Evolutionary conservation across 371 early-diverging fungal genomes (phyloP), one percentile per base, ranked within the genome.

Genomic region (Mucor ambiguus): DNA sequence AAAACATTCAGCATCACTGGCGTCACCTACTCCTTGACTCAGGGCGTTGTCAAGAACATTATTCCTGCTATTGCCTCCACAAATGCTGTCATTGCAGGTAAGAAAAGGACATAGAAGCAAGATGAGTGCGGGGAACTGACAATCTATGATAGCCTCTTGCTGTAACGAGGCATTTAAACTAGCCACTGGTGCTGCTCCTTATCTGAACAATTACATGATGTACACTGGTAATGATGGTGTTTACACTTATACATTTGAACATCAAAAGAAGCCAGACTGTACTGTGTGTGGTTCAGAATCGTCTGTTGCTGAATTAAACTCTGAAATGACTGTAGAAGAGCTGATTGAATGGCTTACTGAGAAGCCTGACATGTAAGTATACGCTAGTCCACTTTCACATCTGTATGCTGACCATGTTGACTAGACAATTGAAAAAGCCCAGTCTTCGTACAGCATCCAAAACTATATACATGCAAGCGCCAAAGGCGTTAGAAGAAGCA

Each of bases 31-130:
- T 87, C 93, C n/a, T 84, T 98, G 58, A 93, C 96, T 0, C 95
- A 95, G 73, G 98, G 97, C 12, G 98, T 98, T 18, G 99, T 99
- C 7, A 87, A 87, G 56, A 97, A 96, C 75, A 99, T 99, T 65
- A 99, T 99, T 67, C 99, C 99, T 1, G 99, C 99, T 12, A 98
- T 99, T 68, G 99, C 99, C 28, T 99, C 99, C 0, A 99, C 99
- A 5, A 99, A 99, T 68, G 99, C 99, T 18, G 91, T 99, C 41
- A 90, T 99, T 57, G 97, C 99, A 30, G 99, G 99, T 18, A 70
- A 30, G 32, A 1, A 9, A 33, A 9, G 9, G 9, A 9, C 1
- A 16, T 55, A 55, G 5, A 55, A 4, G 32, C 5, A 32, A 29
- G 2, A 26, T 12, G 9, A 22, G 24, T n/a, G 35, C 29, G 54